Evolutionary conservation across 176 grass and related monocot species (phyloP).

Genomic region (Triticum turgidum): DNA sequence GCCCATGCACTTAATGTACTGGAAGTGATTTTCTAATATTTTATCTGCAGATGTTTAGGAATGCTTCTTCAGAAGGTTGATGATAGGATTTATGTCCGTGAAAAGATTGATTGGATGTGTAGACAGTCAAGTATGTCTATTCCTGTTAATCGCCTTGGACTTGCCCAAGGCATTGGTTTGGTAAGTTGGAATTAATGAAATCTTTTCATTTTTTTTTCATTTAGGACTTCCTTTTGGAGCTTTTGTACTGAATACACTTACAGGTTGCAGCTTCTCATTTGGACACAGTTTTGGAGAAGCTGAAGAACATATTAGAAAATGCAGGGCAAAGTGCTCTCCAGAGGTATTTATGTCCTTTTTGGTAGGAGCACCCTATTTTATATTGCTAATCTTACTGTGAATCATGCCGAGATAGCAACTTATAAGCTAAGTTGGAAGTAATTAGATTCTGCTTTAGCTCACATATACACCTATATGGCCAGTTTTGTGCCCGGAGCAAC

Average conservation of each 20-base stretch:
- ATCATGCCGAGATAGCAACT: conserved; percentile 13
- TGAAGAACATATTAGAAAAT: conserved; percentile 81
- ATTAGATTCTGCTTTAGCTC: not conserved
- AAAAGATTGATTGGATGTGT: conserved; percentile 99
- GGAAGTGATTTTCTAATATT: not conserved
- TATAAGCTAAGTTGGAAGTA: conserved; percentile 2
- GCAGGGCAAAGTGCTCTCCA: conserved; percentile 70
- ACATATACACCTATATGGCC: not conserved
- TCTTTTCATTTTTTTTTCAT: conserved; percentile 11
- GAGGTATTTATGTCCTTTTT: conserved; percentile 55
- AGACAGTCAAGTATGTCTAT: conserved; percentile 80
- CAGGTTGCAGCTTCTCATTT: conserved; percentile 97
- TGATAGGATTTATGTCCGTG: conserved; percentile 79
- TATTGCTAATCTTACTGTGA: conserved; percentile 1
- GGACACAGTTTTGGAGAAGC: conserved; percentile 95
- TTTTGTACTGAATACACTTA: conserved; percentile 38
- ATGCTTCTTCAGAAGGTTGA: conserved; percentile 98
- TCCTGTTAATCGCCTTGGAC: conserved; percentile 91
- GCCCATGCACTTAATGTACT: not conserved
- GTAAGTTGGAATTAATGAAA: conserved; percentile 49
- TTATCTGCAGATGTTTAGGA: conserved; percentile 75
- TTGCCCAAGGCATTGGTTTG: conserved; percentile 97
- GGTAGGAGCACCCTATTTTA: conserved; percentile 11
- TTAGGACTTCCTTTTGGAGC: conserved; percentile 13
- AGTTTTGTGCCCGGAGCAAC: conserved; percentile 6